Evolutionary conservation across 2,329 filamentous ascomycete genomes (phyloP), one percentile per base, ranked within the genome.

Genomic region (Ophiognomonia clavigignenti-juglandacearum): DNA sequence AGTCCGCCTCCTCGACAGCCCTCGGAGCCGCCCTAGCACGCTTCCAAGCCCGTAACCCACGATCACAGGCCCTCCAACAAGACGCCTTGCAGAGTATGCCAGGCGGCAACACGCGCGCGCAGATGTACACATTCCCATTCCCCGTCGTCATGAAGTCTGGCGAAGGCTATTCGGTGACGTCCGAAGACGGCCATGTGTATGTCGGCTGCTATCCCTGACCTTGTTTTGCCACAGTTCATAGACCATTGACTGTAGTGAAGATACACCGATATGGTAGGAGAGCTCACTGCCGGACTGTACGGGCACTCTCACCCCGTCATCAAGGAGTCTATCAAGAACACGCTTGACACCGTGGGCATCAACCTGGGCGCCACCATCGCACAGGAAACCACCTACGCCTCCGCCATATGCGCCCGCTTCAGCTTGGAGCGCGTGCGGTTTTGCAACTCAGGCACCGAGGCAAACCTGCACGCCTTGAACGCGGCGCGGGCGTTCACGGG

Each of bases 391-490:
- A 54, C 66, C 14, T 66, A 80, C 19, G 82, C 80, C 0, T 56
- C 62, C 9, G 57, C 71, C n/a, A 58, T 85, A n/a, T 74, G 71
- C 47, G 55, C 63, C 9, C 69, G 81, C 4, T 83, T 85, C 54
- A 56, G 61, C 0, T 63, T 84, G 5, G 78, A 81, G 6, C 67
- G 71, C 11, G 63, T 84, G 4, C 70, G 82, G 1, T 84, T 85
- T 60, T 73, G 76, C 35, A 85, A 85, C 60, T 82, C 78, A 0
- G 82, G 82, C 2, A 86, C 82, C 0, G 82, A 85, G 59, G 80
- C 80, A 4, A 85, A 80, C 42, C 66, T 79, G 5, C 75, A 81
- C 57, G 80, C 80, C 3, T 57, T 85, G 1, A 74, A 72, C 4
- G 72, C 69, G 2, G 80, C 79, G 0, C 69, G 74, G 9, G 64